Base-by-base conservation (phyloP, 1,284 basidiomycete species). In the Coniferiporia sulphurascens region DNA sequence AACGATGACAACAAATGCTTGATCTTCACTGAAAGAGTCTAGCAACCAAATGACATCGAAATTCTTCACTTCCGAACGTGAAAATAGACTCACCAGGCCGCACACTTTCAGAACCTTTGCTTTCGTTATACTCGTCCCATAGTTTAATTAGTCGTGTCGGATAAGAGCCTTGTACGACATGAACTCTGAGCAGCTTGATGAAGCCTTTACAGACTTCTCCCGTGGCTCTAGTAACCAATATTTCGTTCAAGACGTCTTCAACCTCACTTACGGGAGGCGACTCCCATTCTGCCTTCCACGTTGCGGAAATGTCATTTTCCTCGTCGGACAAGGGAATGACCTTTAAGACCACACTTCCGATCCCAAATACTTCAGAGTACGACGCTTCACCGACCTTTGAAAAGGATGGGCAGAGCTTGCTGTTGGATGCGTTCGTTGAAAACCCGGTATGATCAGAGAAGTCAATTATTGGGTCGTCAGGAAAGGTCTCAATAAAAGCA, bases 321-420 rank as follows among this genome's bases (percentile, higher is more conserved):
- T 87, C 87, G 58, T 81, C 78, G 38, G 81, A 76, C 53, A 93
- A 72, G 1, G 92, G 91, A 22, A 97, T 86, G 52, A 96, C 80
- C 75, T 97, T 97, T 65, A 95, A 77, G 15, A 96, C 93, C 38
- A 93, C 84, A 64, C 87, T 83, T 1, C 86, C 85, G 52, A 95
- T 85, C 3, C 87, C 87, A 73, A 93, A 99, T n/a, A 99, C 97
- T 70, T 99, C 96, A 0, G 94, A 97, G 72, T 91, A 99, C 52
- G 91, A 94, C 10, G 96, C 96, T 74, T 99, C 96, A 49, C 95
- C 96, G 56, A 98, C 87, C 74, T 99, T 99, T 63, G 76, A 78
- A 71, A 92, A 91, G 1, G 45, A 46, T 12, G 64, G 59, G 7
- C 9, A 46, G 41, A 27, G 65, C 41, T 7, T 66, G 58, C 41